Base-by-base conservation (phyloP, 306 rosid species). In the Fragaria ananassa region DNA sequence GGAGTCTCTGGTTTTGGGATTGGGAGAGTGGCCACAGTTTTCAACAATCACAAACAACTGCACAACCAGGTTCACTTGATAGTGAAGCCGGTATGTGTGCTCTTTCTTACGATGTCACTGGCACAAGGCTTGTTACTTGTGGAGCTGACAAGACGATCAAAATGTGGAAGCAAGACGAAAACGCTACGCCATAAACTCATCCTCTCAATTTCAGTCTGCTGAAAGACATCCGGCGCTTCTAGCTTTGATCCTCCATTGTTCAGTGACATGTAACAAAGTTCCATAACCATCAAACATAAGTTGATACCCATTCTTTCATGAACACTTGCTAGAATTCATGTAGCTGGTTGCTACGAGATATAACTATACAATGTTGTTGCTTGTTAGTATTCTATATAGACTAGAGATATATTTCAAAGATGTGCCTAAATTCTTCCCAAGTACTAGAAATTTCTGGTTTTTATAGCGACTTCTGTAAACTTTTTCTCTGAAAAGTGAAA, bases 1-100 rank as follows among this genome's bases (percentile, higher is more conserved):
- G 97, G 72, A 92, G 99, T 72, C 6, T 92, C 78, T 95, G 99
- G 97, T 95, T 95, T 81, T 95, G 99, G 99, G 99, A 92, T 70
- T 95, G 99, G 99, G 89, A 87, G 87, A 95, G 97, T 68, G 97
- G 99, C 64, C 96, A 92, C 81, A 92, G 84, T 86, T 95, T 87
- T 67, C 97, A 92, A 82, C 97, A 92, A 83, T 21, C 90, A 13
- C 98, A 90, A 87, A 90, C 97, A 74, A 90, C 89, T 75, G 98
- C 91, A 27, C 98, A 95, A 57, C 97, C 98, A 90, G 97, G 97
- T 41, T 92, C 98, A 31, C 66, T 92, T 87, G 91, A 90, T 81
- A 90, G 97, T 76, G 98, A 95, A 82, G 97, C 97, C 64, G 97
- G 92, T 65, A 92, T 92, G 35, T 89, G 91, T 77, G 97, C 97